These are phyloP conservation scores for Solanum hybrid DNA, from an alignment of 305 asterid species.

Conservation along the genomic window DNA sequence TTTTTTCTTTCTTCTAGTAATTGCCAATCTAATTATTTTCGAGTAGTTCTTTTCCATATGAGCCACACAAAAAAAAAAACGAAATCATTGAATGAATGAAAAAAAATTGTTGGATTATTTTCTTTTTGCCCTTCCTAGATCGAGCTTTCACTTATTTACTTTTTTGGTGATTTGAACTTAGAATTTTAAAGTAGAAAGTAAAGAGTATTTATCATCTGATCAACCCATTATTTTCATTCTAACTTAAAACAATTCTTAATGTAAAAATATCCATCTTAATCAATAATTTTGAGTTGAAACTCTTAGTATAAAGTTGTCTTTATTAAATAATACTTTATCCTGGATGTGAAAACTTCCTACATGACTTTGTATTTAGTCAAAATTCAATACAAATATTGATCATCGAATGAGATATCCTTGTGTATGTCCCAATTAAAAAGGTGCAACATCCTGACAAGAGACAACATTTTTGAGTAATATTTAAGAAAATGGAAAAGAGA, in stretches of 20 bases:
- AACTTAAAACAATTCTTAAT: neutral
- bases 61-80: neutral
- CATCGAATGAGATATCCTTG: neutral
- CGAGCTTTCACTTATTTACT: neutral
- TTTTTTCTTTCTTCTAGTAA: neutral
- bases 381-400: neutral
- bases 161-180: neutral
- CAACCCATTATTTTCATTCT: neutral
- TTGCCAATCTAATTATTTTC: neutral
- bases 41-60: neutral
- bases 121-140: neutral
- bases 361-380: neutral
- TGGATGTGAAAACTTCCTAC: rapidly evolving
- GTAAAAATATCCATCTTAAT: neutral
- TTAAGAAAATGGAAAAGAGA: neutral
- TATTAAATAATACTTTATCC: neutral
- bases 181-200: neutral
- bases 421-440: neutral
- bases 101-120: neutral
- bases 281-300: neutral
- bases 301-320: neutral
- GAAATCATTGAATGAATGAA: neutral
- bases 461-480: neutral
- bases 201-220: neutral
- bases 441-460: neutral